Base-by-base conservation (phyloP, 2,329 filamentous ascomycete genomes). In the Colletotrichum viniferum region DNA sequence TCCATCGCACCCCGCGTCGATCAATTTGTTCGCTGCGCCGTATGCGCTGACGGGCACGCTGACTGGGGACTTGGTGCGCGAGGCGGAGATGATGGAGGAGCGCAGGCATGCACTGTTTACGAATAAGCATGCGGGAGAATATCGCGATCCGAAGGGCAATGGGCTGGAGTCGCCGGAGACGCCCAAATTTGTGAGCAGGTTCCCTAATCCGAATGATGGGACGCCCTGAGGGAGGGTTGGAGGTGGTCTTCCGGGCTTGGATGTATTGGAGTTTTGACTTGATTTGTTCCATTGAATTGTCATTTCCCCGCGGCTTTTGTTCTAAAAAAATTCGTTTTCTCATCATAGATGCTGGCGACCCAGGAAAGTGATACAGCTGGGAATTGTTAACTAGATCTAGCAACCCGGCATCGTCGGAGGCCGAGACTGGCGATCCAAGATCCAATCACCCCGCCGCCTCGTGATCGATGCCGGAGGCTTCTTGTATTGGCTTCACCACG, bases 301-400 rank as follows among this genome's bases (percentile, higher is more conserved):
- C 2, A 9, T 43, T 43, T 43, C 18, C 7, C 0, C 4, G 3
- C 8, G 4, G 4, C 18, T 10, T n/a, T 5, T 43, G 16, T 43
- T 3, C 0, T 43, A 1, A 3, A 10, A n/a, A 7, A 3, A n/a
- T 0, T 6, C 21, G 5, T 0, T 48, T 48, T 21, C 18, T 12
- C 5, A 0, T n/a, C 3, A 43, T 1, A 43, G 18, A 43, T 10
- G 1, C 9, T 6, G 38, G 32, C 2, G 32, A 34, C 32, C 24
- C 24, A 26, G 24, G 24, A 26, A 26, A 26, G 5, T 26, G 24
- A 4, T 26, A 6, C 5, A 34, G 12, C 5, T 34, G 13, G 2
- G 13, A 6, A 6, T 0, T 14, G 6, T 34, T 1, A 14, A 16
- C 13, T 14, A 36, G 34, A 36, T 36, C 14, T 36, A 0, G 7